phyloP scores from a whole-genome alignment of 2,329 filamentous ascomycete species.

The Orbilia ellipsospora region DNA sequence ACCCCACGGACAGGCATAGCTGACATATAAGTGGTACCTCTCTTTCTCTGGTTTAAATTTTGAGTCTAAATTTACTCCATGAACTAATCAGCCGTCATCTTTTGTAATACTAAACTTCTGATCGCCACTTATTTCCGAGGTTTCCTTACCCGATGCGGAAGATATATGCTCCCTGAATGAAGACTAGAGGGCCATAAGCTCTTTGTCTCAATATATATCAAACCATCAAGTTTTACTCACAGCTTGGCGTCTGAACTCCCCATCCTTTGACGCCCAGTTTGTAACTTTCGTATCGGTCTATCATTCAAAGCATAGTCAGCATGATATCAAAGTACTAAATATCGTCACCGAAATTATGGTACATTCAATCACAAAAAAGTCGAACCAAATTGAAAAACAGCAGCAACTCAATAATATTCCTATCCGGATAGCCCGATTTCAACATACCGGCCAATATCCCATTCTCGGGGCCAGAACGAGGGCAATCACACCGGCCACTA shows the following conservation, averaged over 20 bases:
- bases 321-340: neutral
- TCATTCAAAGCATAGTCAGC: neutral
- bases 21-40: conserved; percentile 94
- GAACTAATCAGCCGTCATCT: neutral
- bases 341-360: neutral
- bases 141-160: conserved; percentile 27
- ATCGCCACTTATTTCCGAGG: neutral
- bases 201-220: neutral
- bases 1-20: conserved; percentile 91
- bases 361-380: too few relatives aligned
- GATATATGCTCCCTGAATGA: conserved; percentile 47
- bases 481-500: conserved; percentile 24
- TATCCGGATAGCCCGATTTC: neutral
- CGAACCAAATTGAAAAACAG: too few relatives aligned
- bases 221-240: conserved; percentile 16
- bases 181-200: conserved; percentile 15
- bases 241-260: conserved; percentile 50
- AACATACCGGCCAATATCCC: conserved; percentile 40
- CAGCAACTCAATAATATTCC: too few relatives aligned
- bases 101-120: neutral
- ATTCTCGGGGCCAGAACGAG: conserved; percentile 6
- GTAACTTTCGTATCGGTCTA: conserved; percentile 43
- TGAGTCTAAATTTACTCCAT: conserved; percentile 71
- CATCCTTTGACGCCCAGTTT: conserved; percentile 44
- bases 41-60: conserved; percentile 86